phyloP scores from a whole-genome alignment of 129 eudicot genomes.

The Rutidosis leptorrhynchoides region DNA sequence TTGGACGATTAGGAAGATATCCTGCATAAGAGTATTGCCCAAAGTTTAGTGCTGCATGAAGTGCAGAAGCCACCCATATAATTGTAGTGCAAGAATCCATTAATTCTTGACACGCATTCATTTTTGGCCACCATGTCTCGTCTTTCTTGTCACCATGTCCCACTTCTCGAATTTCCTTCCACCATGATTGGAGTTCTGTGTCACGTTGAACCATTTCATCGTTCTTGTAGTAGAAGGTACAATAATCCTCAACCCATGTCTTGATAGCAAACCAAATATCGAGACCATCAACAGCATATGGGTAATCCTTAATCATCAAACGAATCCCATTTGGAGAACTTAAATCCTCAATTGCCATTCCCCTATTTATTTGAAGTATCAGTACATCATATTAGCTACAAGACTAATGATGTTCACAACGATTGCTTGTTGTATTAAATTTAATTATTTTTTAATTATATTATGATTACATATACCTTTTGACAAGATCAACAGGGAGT shows the following conservation, averaged over 20 bases:
- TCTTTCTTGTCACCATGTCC: conserved; percentile 80
- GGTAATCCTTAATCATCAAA: conserved; percentile 57
- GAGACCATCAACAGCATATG: conserved; percentile 70
- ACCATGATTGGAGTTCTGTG: conserved; percentile 64
- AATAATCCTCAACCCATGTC: conserved; percentile 58
- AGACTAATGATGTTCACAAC: not conserved
- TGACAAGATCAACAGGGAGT: conserved; percentile 63
- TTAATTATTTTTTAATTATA: no score
- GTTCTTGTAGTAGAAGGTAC: conserved; percentile 45
- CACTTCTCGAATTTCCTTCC: conserved; percentile 59
- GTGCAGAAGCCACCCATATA: conserved; percentile 78
- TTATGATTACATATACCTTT: conserved; percentile 49
- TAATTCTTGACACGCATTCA: conserved; percentile 42
- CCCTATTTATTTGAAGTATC: conserved; percentile 33
- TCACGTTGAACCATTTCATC: conserved; percentile 40
- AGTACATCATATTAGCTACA: not conserved
- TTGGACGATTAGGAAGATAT: conserved; percentile 65
- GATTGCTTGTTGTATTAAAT: not conserved
- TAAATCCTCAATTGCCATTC: conserved; percentile 63
- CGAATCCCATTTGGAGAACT: conserved; percentile 44
- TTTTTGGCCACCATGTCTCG: conserved; percentile 68
- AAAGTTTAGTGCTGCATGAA: conserved; percentile 70
- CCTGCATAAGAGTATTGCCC: conserved; percentile 85
- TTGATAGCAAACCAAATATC: conserved; percentile 69
- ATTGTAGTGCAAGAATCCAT: conserved; percentile 54